Conservation (phyloP, 148 eudicot genomes). For the Cornus controversa region DNA sequence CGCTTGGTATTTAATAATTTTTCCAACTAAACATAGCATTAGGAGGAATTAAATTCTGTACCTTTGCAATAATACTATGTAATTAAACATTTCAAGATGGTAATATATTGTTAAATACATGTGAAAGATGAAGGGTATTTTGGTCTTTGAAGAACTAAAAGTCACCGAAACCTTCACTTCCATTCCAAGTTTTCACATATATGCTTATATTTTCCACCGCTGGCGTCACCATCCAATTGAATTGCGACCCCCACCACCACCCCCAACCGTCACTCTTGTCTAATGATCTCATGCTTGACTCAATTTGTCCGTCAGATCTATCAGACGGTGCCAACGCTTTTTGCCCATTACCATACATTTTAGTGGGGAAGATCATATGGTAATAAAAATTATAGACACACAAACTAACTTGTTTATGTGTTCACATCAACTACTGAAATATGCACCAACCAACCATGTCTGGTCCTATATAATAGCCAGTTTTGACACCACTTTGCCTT, state of each 20-base stretch:
- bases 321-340: not conserved
- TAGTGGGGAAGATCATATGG: not conserved
- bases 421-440: not conserved
- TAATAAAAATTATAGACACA: not conserved
- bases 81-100: no score
- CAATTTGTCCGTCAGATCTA: not conserved
- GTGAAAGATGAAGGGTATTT: not conserved
- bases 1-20: no score
- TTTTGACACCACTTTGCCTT: not conserved
- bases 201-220: not conserved
- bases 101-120: not conserved
- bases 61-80: no score
- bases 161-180: not conserved
- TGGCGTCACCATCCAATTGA: not conserved
- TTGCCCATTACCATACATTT: not conserved
- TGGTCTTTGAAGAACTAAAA: not conserved
- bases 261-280: not conserved
- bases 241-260: not conserved
- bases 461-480: not conserved
- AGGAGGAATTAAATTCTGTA: no score
- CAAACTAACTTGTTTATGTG: not conserved
- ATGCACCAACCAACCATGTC: constrained; percentile 8
- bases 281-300: constrained; percentile 4
- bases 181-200: not conserved
- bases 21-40: no score